phyloP scores from a whole-genome alignment of 2,329 filamentous ascomycete genomes.

The Monosporascus sp. region DNA sequence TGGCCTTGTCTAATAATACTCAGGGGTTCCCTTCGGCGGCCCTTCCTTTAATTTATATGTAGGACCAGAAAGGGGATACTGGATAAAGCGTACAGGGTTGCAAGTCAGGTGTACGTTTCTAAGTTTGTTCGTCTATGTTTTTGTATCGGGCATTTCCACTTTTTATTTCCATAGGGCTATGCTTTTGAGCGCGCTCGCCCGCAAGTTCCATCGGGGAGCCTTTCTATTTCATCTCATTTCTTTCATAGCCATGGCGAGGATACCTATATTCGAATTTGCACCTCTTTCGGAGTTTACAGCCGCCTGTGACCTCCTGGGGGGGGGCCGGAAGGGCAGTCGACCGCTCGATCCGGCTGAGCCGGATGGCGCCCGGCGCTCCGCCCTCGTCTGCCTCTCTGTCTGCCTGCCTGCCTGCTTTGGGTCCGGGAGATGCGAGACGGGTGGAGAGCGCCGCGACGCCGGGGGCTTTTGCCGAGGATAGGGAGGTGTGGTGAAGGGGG shows the following conservation, averaged over 20 bases:
- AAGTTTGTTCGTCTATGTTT: background rate
- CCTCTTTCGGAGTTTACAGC: too few species aligned
- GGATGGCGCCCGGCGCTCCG: background rate
- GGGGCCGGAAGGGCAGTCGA: background rate
- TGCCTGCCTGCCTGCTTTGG: background rate
- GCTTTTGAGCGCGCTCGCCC: background rate
- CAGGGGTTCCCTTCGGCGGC: background rate
- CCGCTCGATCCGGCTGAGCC: background rate
- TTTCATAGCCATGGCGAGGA: too few species aligned
- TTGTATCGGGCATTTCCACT: background rate
- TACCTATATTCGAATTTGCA: too few species aligned
- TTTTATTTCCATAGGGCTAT: background rate
- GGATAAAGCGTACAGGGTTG: conserved; percentile 18
- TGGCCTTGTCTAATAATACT: conserved; percentile 3
- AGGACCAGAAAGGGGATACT: conserved; percentile 22
- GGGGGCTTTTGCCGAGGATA: too few species aligned
- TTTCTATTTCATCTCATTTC: too few species aligned
- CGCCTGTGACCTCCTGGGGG: too few species aligned
- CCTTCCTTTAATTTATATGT: conserved; percentile 14
- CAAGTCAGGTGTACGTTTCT: background rate
- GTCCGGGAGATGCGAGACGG: background rate
- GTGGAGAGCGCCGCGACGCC: conserved; percentile 8
- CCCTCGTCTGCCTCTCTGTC: background rate
- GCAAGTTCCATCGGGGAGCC: too few species aligned
- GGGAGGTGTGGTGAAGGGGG: too few species aligned